phyloP scores from a whole-genome alignment of 139 green algal species.

The Spirogloea muscicola region DNA sequence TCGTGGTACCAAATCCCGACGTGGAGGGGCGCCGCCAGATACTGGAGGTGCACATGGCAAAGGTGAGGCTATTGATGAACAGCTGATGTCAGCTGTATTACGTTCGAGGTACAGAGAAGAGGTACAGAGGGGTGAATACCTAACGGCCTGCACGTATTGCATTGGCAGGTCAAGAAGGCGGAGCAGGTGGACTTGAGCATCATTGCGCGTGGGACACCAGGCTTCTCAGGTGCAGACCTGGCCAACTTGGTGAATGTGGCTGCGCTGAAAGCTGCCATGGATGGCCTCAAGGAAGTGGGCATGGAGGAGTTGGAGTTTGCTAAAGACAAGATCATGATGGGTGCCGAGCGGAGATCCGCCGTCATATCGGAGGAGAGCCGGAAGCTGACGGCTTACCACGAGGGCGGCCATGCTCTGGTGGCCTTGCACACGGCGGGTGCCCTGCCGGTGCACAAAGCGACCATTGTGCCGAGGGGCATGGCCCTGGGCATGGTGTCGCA shows the following conservation, averaged over 20 bases:
- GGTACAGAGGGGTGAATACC: too few species aligned
- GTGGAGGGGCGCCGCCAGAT: conserved; percentile 87
- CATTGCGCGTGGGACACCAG: conserved; percentile 82
- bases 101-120: too few species aligned
- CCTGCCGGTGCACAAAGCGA: conserved; percentile 78
- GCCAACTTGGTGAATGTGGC: conserved; percentile 87
- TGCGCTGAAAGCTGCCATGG: conserved; percentile 80
- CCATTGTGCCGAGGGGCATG: conserved; percentile 90
- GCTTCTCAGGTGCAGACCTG: conserved; percentile 92
- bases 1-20: conserved; percentile 94
- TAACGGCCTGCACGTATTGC: too few species aligned
- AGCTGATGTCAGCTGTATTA: too few species aligned
- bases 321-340: conserved; percentile 95
- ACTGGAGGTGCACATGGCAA: conserved; percentile 75
- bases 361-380: conserved; percentile 80
- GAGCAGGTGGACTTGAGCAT: conserved; percentile 70
- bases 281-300: conserved; percentile 63
- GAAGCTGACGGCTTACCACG: conserved; percentile 93
- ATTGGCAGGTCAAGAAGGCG: conserved; percentile 14
- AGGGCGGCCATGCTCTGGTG: conserved; percentile 92
- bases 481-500: conserved; percentile 91
- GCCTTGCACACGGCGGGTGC: conserved; percentile 79
- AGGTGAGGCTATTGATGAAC: too few species aligned
- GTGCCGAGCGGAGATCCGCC: conserved; percentile 87
- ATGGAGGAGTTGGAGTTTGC: conserved; percentile 54